Evolutionary conservation across 2,329 filamentous ascomycete genomes (phyloP).

Genomic region (Trichoderma pleuroti): DNA sequence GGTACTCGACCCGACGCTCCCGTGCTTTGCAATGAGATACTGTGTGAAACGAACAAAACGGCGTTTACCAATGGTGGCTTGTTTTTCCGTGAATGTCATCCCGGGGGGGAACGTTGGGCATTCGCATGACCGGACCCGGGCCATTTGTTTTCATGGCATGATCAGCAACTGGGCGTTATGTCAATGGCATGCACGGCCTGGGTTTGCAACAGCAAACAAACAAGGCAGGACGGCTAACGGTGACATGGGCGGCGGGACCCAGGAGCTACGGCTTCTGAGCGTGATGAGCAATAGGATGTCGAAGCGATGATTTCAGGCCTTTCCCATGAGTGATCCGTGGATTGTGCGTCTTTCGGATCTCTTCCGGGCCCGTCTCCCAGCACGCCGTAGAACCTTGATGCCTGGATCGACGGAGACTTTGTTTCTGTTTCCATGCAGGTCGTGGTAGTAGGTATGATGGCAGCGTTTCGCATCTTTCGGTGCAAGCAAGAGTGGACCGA

Average conservation of each 20-base stretch:
- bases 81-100: not conserved
- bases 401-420: not conserved
- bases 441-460: not conserved
- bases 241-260: not conserved
- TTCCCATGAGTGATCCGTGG: not conserved
- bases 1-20: not conserved
- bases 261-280: not conserved
- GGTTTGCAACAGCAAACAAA: not conserved
- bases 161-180: not conserved
- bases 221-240: not conserved
- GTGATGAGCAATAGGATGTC: not conserved
- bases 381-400: not conserved
- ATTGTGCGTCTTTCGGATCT: not conserved
- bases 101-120: not conserved
- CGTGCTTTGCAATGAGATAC: not conserved
- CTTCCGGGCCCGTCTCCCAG: not conserved
- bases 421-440: not conserved
- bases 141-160: not conserved
- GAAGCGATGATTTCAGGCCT: not conserved
- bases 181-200: not conserved
- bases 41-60: not conserved
- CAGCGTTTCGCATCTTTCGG: not conserved
- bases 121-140: not conserved
- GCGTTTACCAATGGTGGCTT: not conserved
- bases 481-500: slow-evolving; percentile 4